phyloP scores from a whole-genome alignment of 1,139 yeast genomes.

The Magnusiomyces suaveolens region DNA sequence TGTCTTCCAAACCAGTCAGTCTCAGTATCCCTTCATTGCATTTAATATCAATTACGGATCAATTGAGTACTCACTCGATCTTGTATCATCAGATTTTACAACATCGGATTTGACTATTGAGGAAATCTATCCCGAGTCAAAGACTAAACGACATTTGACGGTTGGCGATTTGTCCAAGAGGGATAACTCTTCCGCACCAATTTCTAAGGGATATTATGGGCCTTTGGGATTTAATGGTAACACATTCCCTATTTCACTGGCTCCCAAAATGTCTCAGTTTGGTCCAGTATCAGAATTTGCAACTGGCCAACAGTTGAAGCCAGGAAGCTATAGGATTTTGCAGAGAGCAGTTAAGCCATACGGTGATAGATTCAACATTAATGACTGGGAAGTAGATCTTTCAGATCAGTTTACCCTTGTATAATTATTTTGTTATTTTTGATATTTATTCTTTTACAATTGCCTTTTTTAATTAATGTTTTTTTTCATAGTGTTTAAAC shows the following conservation, averaged over 20 bases:
- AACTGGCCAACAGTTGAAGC: not conserved
- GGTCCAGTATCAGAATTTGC: conserved; percentile 5
- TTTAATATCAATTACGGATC: conserved; percentile 6
- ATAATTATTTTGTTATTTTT: not conserved
- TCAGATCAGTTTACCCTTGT: conserved; percentile 6
- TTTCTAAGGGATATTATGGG: conserved; percentile 5
- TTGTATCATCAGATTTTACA: conserved; percentile 6
- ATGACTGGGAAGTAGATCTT: conserved; percentile 9
- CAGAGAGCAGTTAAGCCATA: conserved; percentile 10
- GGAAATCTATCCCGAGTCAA: not conserved
- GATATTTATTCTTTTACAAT: too few relatives aligned
- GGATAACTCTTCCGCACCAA: not conserved
- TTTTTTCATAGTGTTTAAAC: too few relatives aligned
- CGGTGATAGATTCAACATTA: conserved; percentile 1
- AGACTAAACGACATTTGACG: not conserved
- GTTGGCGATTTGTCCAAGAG: not conserved
- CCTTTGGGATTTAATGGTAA: conserved; percentile 2
- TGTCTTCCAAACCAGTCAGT: not conserved
- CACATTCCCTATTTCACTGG: not conserved
- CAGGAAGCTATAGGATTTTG: conserved; percentile 11
- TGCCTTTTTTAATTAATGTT: not conserved
- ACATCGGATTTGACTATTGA: not conserved
- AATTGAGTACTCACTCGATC: conserved; percentile 7
- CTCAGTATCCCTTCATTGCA: conserved; percentile 1
- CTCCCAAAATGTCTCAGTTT: not conserved